Conservation (phyloP, 345 rosid genomes). For the Linum lewisii region DNA sequence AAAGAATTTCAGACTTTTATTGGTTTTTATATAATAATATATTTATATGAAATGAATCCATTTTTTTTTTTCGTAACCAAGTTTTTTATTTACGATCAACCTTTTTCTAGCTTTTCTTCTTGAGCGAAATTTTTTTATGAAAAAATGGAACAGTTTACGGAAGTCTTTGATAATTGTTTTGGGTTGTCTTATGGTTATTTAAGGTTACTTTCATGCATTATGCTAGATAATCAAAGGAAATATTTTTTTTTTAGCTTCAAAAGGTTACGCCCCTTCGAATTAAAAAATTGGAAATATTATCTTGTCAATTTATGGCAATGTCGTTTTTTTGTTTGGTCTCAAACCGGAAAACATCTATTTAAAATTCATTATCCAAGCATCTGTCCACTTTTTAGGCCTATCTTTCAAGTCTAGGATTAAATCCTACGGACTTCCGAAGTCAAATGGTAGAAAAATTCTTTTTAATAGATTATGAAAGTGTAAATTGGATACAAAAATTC, state of each 20-base stretch:
- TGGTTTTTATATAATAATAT: too few species aligned
- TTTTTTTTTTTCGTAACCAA: too few species aligned
- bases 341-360: background rate
- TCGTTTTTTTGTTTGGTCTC: background rate
- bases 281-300: background rate
- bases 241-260: background rate
- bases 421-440: background rate
- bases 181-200: background rate
- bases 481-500: too few species aligned
- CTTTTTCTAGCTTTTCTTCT: too few species aligned
- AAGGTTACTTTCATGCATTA: background rate
- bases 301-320: conserved; percentile 1
- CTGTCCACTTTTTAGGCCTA: background rate
- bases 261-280: background rate
- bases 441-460: background rate
- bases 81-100: background rate
- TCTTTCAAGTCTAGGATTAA: background rate
- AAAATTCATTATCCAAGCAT: background rate
- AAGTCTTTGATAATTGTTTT: background rate
- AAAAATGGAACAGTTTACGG: background rate
- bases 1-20: too few species aligned
- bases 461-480: too few species aligned
- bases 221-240: background rate
- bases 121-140: background rate
- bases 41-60: too few species aligned